Evolutionary conservation across 495 filamentous ascomycete species (phyloP).

Genomic region (Penicillium canescens): DNA sequence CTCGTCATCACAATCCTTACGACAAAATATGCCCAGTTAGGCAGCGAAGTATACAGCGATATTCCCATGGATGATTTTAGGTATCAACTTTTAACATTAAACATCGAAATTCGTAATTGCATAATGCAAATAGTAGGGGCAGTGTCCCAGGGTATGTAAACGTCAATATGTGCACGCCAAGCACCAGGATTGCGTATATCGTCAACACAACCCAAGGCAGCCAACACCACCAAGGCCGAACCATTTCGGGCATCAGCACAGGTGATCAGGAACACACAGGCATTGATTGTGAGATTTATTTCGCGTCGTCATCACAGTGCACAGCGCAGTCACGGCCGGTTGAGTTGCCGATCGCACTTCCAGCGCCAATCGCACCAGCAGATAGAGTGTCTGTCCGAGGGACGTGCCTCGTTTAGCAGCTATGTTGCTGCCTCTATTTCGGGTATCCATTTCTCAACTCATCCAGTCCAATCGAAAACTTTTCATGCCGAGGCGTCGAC

Average conservation of each 20-base stretch:
- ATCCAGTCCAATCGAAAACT: not conserved
- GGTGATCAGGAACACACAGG: not conserved
- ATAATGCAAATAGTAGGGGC: not conserved
- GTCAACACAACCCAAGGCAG: constrained; percentile 1
- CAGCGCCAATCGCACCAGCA: not conserved
- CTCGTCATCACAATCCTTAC: too few relatives aligned
- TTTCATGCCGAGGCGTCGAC: constrained; percentile 29
- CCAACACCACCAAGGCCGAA: not conserved
- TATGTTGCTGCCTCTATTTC: constrained; percentile 1
- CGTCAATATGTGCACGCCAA: constrained; percentile 5
- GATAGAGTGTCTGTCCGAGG: not conserved
- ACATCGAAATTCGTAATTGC: not conserved
- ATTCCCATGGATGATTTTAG: too few relatives aligned
- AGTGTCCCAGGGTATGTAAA: constrained; percentile 18
- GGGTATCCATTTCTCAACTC: not conserved
- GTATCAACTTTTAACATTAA: not conserved
- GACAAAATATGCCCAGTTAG: too few relatives aligned
- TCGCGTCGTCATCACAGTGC: not conserved
- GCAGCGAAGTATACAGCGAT: not conserved
- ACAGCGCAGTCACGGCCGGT: not conserved
- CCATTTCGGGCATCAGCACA: constrained; percentile 3
- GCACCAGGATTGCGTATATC: constrained; percentile 2
- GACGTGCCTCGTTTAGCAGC: not conserved
- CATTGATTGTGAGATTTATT: not conserved
- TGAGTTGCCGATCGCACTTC: not conserved